Base-by-base conservation (phyloP, 495 filamentous ascomycete species). In the Apiosordaria backusii region DNA sequence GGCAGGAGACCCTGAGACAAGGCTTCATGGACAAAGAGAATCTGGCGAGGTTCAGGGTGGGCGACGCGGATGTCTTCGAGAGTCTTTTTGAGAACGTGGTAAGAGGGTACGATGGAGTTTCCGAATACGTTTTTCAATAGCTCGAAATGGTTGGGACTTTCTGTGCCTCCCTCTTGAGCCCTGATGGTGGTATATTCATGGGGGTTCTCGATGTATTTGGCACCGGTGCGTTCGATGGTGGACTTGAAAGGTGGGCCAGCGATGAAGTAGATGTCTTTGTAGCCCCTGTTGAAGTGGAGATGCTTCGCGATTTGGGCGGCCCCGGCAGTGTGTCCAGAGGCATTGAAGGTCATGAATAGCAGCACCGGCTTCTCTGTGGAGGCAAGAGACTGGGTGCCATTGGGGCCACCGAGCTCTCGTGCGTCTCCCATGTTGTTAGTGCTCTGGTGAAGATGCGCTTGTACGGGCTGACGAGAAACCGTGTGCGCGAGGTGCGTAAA, bases 1-100 rank as follows among this genome's bases (percentile, higher is more conserved):
- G 77, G 77, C 19, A 74, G 35, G 16, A 65, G 52, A 21, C 70
- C 72, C 40, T 66, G 65, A 50, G 68, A 75, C 67, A 76, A 64
- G 19, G 67, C 68, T 60, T 79, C 77, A 52, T 72, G 67, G 7
- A 79, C 35, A 19, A 80, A 58, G 45, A 78, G 13, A 24, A 78
- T 64, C 50, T 73, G 60, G 13, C 73, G 65, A 3, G 35, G 35
- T 22, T 3, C 19, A 3, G 72, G 72, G 24, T 73, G 69, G 1
- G 63, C 64, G 16, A 50, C 64, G 9, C 67, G 70, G 4, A 78
- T 35, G 1, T 18, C 50, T 25, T 50, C 52, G 4, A 80, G 69
- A 10, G 76, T 73, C 15, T 63, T 67, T 19, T 68, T 54, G 15
- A 77, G 64, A 27, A 67, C 64, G 19, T 71, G 74, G 61, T 73